phyloP scores from a whole-genome alignment of 2,329 filamentous ascomycete genomes.

The Endothia cerciana region DNA sequence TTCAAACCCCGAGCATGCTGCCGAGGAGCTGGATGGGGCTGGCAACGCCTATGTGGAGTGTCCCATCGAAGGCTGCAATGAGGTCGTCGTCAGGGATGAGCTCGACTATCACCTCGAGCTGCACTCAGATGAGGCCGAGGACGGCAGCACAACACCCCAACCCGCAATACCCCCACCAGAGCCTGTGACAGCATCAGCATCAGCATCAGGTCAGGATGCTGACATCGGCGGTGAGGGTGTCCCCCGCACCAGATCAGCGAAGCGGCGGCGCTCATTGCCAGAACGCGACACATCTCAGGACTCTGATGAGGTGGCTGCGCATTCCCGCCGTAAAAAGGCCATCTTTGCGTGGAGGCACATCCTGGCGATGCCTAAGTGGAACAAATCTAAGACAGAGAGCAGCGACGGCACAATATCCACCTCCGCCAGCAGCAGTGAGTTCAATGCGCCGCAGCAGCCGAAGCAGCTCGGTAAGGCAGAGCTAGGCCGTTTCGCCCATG shows the following conservation, averaged over 20 bases:
- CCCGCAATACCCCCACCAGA: constrained; percentile 16
- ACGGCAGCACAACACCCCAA: constrained; percentile 36
- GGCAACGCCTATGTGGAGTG: constrained; percentile 54
- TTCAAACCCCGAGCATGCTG: constrained; percentile 29
- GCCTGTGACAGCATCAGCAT: constrained; percentile 1
- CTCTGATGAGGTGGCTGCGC: constrained; percentile 19
- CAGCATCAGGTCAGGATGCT: background rate
- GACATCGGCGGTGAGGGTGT: constrained; percentile 2
- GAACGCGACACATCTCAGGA: constrained; percentile 17
- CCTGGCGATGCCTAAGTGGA: constrained; percentile 26
- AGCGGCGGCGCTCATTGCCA: constrained; percentile 15
- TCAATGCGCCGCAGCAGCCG: constrained; percentile 20
- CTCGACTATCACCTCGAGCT: constrained; percentile 63
- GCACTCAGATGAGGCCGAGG: constrained; percentile 55
- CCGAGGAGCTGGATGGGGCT: constrained; percentile 30
- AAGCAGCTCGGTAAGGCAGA: constrained; percentile 55
- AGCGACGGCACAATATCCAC: constrained; percentile 3
- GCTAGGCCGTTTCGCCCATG: constrained; percentile 72
- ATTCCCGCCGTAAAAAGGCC: constrained; percentile 23
- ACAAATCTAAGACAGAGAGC: constrained; percentile 21
- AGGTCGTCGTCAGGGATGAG: constrained; percentile 56
- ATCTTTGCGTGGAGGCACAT: constrained; percentile 28
- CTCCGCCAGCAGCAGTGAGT: constrained; percentile 4
- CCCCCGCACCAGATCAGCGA: constrained; percentile 14
- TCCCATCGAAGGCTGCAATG: constrained; percentile 61